phyloP scores from a whole-genome alignment of 1,284 basidiomycete species.

The Fistulina hepatica region DNA sequence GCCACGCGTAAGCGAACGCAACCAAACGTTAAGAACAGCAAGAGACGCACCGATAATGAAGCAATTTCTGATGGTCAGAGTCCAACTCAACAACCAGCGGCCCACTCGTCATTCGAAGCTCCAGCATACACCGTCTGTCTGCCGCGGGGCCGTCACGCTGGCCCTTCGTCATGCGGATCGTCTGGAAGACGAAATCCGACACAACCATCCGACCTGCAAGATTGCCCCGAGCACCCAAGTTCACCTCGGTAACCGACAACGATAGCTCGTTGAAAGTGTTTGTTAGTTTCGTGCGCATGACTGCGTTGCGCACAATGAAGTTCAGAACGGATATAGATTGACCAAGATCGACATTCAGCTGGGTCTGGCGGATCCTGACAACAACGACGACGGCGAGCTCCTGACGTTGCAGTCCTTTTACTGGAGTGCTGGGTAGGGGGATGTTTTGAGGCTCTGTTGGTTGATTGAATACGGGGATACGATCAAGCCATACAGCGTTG shows the following conservation, averaged over 20 bases:
- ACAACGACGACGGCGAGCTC: constrained; percentile 50
- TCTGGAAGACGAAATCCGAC: constrained; percentile 67
- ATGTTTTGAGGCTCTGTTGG: constrained; percentile 5
- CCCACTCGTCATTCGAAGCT: constrained; percentile 69
- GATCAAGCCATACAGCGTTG: constrained; percentile 85
- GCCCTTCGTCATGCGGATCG: constrained; percentile 35
- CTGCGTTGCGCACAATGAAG: constrained; percentile 50
- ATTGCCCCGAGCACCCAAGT: constrained; percentile 59
- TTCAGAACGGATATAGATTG: constrained; percentile 61
- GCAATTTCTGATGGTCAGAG: constrained; percentile 66
- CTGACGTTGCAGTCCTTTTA: constrained; percentile 26
- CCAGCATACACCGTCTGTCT: constrained; percentile 45
- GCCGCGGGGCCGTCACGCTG: constrained; percentile 25
- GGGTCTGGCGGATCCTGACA: constrained; percentile 60
- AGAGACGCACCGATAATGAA: constrained; percentile 63
- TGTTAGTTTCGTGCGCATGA: constrained; percentile 51
- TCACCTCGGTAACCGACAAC: constrained; percentile 52
- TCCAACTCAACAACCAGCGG: constrained; percentile 57
- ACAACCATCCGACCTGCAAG: constrained; percentile 62
- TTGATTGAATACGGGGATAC: constrained; percentile 57
- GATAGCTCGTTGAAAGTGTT: constrained; percentile 50
- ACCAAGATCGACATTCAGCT: constrained; percentile 67
- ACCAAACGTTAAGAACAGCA: constrained; percentile 3
- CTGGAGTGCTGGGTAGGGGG: constrained; percentile 16
- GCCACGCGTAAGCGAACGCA: constrained; percentile 8